phyloP scores from a whole-genome alignment of 441 rosid species.

The Adansonia gregorii region DNA sequence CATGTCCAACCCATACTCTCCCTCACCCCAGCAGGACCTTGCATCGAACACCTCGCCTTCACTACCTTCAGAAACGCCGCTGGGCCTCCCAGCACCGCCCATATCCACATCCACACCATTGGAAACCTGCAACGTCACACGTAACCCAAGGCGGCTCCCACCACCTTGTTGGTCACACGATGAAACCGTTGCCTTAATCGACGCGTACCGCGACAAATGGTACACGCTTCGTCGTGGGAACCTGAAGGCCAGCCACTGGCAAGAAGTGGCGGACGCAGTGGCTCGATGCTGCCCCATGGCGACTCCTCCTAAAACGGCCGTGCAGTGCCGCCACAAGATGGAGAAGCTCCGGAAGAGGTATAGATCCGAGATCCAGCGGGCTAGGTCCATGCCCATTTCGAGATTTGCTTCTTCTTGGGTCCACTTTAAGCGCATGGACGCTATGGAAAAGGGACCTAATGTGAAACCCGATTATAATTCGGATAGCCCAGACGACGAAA shows the following conservation, averaged over 20 bases:
- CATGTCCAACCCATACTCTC: slow-evolving; percentile 52
- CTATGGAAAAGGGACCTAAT: slow-evolving; percentile 82
- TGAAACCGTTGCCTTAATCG: slow-evolving; percentile 80
- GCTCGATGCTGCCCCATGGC: slow-evolving; percentile 60
- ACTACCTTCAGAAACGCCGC: slow-evolving; percentile 19
- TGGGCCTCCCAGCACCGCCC: slow-evolving; percentile 39
- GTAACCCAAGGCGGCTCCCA: slow-evolving; percentile 81
- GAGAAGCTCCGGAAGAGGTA: slow-evolving; percentile 94
- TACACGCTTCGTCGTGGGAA: slow-evolving; percentile 84
- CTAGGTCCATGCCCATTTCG: slow-evolving; percentile 80
- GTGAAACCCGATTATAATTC: slow-evolving; percentile 38
- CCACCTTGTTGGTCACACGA: slow-evolving; percentile 97
- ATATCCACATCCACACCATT: slow-evolving; percentile 31
- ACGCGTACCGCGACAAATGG: slow-evolving; percentile 88
- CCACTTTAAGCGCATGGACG: slow-evolving; percentile 83
- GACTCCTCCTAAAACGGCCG: slow-evolving; percentile 74
- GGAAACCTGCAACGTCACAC: slow-evolving; percentile 29
- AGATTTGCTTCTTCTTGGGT: slow-evolving; percentile 89
- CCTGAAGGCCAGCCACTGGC: slow-evolving; percentile 92
- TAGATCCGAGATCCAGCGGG: slow-evolving; percentile 88
- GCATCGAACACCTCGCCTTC: slow-evolving; percentile 26
- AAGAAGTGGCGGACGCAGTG: slow-evolving; percentile 83
- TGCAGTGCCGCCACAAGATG: slow-evolving; percentile 99
- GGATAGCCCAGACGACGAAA: slow-evolving; percentile 48
- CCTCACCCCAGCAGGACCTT: slow-evolving; percentile 40